These are phyloP conservation scores for Dactylellina leptospora DNA, from an alignment of 2,329 filamentous ascomycete genomes.

Conservation along the genomic window DNA sequence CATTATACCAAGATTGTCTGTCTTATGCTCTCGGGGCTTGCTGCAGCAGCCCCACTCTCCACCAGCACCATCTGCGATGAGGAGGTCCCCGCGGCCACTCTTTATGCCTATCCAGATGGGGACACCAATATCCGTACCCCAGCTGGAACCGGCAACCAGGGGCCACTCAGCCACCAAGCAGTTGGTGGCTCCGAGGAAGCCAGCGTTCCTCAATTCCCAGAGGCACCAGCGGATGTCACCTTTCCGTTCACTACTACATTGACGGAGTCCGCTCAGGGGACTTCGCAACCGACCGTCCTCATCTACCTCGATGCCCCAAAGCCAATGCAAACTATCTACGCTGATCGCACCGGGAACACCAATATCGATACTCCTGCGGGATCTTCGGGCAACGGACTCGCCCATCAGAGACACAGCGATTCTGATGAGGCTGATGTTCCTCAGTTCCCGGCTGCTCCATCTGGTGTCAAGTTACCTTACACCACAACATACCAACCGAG, in stretches of 20 bases:
- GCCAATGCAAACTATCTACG: constrained; percentile 3
- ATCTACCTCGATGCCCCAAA: neutral
- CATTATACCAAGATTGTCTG: constrained; percentile 3
- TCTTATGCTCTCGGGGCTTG: neutral
- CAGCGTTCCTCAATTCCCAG: constrained; percentile 16
- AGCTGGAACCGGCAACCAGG: constrained; percentile 18
- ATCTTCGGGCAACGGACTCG: constrained; percentile 13
- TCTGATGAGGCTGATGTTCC: constrained; percentile 3
- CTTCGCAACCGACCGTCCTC: neutral
- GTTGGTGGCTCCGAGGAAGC: constrained; percentile 59
- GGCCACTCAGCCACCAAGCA: constrained; percentile 37
- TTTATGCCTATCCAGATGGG: constrained; percentile 7
- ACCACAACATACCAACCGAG: constrained; percentile 2
- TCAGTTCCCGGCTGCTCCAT: constrained; percentile 13
- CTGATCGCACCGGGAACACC: constrained; percentile 8
- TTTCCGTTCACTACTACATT: constrained; percentile 14
- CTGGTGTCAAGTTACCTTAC: constrained; percentile 6
- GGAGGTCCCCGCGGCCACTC: neutral
- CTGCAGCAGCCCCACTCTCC: constrained; percentile 5
- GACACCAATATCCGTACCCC: constrained; percentile 20
- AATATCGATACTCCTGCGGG: constrained; percentile 18
- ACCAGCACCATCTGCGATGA: neutral
- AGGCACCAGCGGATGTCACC: neutral
- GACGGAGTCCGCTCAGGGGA: neutral
- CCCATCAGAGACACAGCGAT: constrained; percentile 9